phyloP scores from a whole-genome alignment of 257 asterid genomes.

The Phtheirospermum japonicum region DNA sequence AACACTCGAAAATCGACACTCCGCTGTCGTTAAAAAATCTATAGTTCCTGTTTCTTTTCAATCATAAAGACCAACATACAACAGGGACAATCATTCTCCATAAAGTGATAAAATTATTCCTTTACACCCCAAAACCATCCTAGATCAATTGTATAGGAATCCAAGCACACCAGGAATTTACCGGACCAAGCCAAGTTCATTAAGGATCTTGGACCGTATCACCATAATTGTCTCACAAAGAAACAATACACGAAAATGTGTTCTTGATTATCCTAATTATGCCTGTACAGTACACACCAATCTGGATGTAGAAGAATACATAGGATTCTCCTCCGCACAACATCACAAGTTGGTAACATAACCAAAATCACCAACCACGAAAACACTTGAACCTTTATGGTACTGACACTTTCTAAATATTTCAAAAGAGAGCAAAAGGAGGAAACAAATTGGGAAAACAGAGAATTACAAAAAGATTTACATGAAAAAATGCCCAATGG shows the following conservation, averaged over 20 bases:
- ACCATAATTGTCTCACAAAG: background rate
- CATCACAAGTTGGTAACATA: background rate
- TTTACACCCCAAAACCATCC: background rate
- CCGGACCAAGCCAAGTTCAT: background rate
- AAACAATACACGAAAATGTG: background rate
- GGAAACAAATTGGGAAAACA: background rate
- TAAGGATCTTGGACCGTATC: background rate
- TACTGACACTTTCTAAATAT: background rate
- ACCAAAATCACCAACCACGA: background rate
- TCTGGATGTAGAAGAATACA: background rate
- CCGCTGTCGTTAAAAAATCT: background rate
- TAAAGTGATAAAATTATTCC: background rate
- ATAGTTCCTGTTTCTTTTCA: background rate
- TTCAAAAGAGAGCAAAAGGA: background rate
- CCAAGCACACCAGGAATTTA: background rate
- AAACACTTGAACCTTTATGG: background rate
- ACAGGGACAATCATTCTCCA: background rate
- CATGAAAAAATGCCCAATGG: background rate
- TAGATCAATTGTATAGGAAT: background rate
- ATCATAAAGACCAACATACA: slow-evolving; percentile 1
- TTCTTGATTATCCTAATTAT: background rate
- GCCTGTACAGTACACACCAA: background rate
- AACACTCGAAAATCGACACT: background rate
- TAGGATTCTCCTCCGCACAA: background rate
- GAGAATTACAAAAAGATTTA: background rate